Conservation (phyloP, 176 grass and related monocot genomes). For the Triticum timopheevii region DNA sequence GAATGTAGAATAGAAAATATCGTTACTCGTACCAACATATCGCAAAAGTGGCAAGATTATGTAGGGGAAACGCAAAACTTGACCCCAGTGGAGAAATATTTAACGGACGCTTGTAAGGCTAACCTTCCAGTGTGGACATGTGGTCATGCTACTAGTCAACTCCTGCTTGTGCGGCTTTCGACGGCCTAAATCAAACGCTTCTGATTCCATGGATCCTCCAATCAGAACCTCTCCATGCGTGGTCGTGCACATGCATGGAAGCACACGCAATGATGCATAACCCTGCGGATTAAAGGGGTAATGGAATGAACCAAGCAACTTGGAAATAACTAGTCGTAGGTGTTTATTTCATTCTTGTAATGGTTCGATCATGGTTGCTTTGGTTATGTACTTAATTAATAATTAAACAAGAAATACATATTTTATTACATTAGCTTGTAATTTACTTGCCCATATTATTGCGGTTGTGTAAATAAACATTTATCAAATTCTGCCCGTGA, state of each 20-base stretch:
- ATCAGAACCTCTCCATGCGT: constrained; percentile 1
- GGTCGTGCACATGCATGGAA: constrained; percentile 23
- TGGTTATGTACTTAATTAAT: too few species aligned
- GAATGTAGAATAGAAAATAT: not conserved
- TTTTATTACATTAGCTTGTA: too few species aligned
- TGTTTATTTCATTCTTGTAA: too few species aligned
- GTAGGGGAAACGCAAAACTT: constrained; percentile 13
- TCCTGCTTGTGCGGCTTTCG: constrained; percentile 37
- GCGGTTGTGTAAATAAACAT: too few species aligned
- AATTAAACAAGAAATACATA: too few species aligned
- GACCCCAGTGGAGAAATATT: not conserved
- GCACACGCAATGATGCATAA: not conserved
- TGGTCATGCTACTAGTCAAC: constrained; percentile 17
- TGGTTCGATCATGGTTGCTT: too few species aligned
- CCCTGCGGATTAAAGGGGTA: not conserved
- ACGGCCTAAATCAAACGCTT: constrained; percentile 1
- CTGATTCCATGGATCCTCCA: constrained; percentile 1
- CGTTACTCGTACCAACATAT: constrained; percentile 22
- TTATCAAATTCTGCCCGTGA: too few species aligned
- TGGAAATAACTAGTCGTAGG: too few species aligned
- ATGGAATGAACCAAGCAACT: not conserved
- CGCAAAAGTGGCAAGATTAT: constrained; percentile 1
- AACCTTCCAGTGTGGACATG: not conserved
- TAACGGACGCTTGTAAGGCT: not conserved
- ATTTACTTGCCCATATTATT: too few species aligned